A percentile compares a stretch with the other conserved stretches of the same genome.
These are phyloP conservation scores for Penicillium lagena DNA, from an alignment of 495 filamentous ascomycete species.

Conservation along the genomic window DNA sequence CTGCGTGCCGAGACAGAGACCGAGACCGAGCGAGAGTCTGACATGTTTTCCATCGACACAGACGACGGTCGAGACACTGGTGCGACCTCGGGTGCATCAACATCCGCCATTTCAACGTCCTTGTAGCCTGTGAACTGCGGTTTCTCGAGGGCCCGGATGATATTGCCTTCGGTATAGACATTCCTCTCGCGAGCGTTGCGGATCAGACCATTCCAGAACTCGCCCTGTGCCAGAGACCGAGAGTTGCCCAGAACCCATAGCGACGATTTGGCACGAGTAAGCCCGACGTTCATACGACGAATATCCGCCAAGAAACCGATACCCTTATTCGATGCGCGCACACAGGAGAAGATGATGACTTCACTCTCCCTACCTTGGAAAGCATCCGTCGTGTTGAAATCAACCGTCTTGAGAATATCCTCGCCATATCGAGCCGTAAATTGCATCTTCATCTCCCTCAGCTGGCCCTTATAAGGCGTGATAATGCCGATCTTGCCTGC, in stretches of 20 bases:
- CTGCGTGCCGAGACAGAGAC: conserved; percentile 19
- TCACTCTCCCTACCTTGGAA: conserved; percentile 97
- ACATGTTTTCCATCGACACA: conserved; percentile 7
- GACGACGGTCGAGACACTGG: conserved; percentile 23
- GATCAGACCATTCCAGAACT: conserved; percentile 84
- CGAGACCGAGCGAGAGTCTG: conserved; percentile 19
- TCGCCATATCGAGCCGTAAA: conserved; percentile 70
- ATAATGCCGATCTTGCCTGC: conserved; percentile 89
- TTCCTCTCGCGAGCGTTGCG: conserved; percentile 68
- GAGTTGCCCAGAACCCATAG: conserved; percentile 95
- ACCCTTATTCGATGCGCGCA: conserved; percentile 83
- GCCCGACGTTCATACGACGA: conserved; percentile 97
- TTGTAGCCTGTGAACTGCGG: conserved; percentile 43
- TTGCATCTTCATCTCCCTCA: conserved; percentile 66
- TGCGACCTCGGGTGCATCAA: conserved; percentile 8
- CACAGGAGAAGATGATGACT: conserved; percentile 98
- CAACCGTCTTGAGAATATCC: conserved; percentile 66
- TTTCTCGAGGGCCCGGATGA: conserved; percentile 41
- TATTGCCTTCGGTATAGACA: conserved; percentile 69
- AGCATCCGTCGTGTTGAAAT: conserved; percentile 98
- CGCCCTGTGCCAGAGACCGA: conserved; percentile 71
- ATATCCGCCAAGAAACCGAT: conserved; percentile 98
- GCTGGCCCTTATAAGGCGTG: conserved; percentile 91
- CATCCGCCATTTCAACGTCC: conserved; percentile 44
- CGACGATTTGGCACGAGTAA: conserved; percentile 92